Base-by-base conservation (phyloP, 768 basidiomycete genomes). In the Pisolithus microcarpus region DNA sequence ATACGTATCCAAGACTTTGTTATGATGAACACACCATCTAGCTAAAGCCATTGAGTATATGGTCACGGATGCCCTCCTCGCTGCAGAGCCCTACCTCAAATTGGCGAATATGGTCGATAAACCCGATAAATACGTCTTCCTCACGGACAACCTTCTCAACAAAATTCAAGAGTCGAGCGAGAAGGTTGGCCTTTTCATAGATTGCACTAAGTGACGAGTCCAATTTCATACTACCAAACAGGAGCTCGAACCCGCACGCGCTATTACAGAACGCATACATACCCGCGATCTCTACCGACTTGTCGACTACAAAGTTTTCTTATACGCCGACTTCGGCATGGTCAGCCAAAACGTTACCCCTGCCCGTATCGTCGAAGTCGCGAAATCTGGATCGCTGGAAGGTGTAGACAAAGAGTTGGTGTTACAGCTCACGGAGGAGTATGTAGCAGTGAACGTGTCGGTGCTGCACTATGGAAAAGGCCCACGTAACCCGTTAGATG, bases 1-100 rank as follows among this genome's bases (percentile, higher is more conserved):
- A 16, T 7, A 2, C 2, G 31, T 30, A n/a, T 23, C 23, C 4
- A 10, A 7, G 43, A 3, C n/a, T 26, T 24, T 37, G 18, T 23
- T 23, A 51, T 7, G 7, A 31, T 21, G 21, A 16, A n/a, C 23
- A 34, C 31, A 34, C 34, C 34, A 11, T 34, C 34, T 11, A 86
- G 87, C 86, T 3, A 85, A 78, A 56, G 81, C 86, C 0, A 84
- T 91, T 46, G 90, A 90, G 63, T 79, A 84, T 59, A 91, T 91
- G 90, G 71, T 91, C n/a, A 74, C 88, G 13, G 89, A 91, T 56
- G 86, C 77, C 0, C 73, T 92, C n/a, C 66, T 83, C 0, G 67
- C 69, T 0, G 90, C 90, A 0, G 85, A 92, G 36, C 76, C 80
- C 0, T 51, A 75, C 52, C 63, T 91, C 61, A 72, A 80, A 40